Conservation (phyloP, 2,329 filamentous ascomycete species). For the Paraphoma sp. region DNA sequence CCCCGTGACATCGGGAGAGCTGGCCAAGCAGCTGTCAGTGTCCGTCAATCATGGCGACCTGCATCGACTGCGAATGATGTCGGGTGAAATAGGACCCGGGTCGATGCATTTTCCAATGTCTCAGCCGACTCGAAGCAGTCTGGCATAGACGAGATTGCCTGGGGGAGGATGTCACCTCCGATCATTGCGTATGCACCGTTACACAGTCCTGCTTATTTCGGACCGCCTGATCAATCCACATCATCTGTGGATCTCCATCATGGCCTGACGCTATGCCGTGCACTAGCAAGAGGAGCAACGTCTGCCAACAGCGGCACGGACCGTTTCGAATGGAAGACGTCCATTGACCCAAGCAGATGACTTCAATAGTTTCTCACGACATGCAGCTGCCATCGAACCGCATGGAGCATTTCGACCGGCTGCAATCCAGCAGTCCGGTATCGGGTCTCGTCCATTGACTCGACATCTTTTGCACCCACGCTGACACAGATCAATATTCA, state of each 20-base stretch:
- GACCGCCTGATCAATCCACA: slow-evolving; percentile 30
- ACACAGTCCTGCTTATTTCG: slow-evolving; percentile 35
- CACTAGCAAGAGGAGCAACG: slow-evolving; percentile 26
- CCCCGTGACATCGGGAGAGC: slow-evolving; percentile 39
- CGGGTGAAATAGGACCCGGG: slow-evolving; percentile 37
- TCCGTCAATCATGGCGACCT: slow-evolving; percentile 41
- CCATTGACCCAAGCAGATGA: slow-evolving; percentile 1
- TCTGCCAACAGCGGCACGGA: slow-evolving; percentile 37
- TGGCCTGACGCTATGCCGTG: slow-evolving; percentile 35
- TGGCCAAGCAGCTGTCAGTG: slow-evolving; percentile 35
- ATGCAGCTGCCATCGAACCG: background rate
- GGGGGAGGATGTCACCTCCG: slow-evolving; percentile 20
- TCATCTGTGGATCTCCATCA: slow-evolving; percentile 21
- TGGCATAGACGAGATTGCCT: slow-evolving; percentile 23
- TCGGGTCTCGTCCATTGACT: background rate
- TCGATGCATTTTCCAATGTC: slow-evolving; percentile 32
- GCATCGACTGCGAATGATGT: slow-evolving; percentile 39
- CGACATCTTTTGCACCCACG: background rate
- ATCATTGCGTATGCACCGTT: slow-evolving; percentile 30
- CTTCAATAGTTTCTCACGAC: background rate
- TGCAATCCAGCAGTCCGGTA: background rate
- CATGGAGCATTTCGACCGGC: background rate
- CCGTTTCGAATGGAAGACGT: slow-evolving; percentile 23
- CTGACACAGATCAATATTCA: background rate
- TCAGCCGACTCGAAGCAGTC: slow-evolving; percentile 35